Evolutionary conservation across 805 yeast genomes (phyloP).

Genomic region (Hanseniaspora pseudoguilliermondii): DNA sequence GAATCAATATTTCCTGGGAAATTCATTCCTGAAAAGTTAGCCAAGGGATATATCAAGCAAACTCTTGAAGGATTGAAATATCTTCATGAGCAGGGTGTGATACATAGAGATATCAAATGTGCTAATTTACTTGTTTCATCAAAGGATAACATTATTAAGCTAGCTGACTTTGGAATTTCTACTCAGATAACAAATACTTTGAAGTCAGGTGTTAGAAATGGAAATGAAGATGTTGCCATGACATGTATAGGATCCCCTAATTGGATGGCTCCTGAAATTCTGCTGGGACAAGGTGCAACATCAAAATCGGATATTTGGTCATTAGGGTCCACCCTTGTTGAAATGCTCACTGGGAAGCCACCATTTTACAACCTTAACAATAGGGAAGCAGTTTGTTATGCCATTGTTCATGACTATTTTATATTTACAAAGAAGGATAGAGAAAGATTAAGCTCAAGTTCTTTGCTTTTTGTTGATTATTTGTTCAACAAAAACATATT

Average conservation of each 20-base stretch:
- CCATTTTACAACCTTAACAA: conserved; percentile 55
- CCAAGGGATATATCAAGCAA: conserved; percentile 51
- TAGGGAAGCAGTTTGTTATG: conserved; percentile 26
- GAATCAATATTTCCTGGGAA: conserved; percentile 19
- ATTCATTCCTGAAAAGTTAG: conserved; percentile 48
- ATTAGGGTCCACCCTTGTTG: conserved; percentile 87
- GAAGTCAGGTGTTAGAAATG: not conserved
- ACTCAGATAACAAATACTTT: conserved; percentile 48
- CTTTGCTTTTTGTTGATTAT: conserved; percentile 55
- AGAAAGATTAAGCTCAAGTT: conserved; percentile 24
- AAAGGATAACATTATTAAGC: conserved; percentile 58
- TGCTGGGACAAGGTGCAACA: conserved; percentile 70
- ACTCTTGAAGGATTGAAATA: conserved; percentile 60
- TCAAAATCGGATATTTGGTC: conserved; percentile 89
- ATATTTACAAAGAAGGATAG: conserved; percentile 10
- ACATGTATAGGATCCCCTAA: conserved; percentile 79
- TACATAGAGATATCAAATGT: conserved; percentile 89
- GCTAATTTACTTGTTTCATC: conserved; percentile 66
- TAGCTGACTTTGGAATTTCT: conserved; percentile 95
- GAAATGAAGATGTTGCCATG: conserved; percentile 30
- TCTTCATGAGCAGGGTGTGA: conserved; percentile 63
- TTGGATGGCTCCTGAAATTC: conserved; percentile 98
- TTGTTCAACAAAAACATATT: conserved; percentile 64
- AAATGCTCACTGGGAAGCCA: conserved; percentile 72
- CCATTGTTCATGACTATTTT: conserved; percentile 30